Conservation (phyloP, 2,329 filamentous ascomycete genomes). For the Dactylellina cionopaga region DNA sequence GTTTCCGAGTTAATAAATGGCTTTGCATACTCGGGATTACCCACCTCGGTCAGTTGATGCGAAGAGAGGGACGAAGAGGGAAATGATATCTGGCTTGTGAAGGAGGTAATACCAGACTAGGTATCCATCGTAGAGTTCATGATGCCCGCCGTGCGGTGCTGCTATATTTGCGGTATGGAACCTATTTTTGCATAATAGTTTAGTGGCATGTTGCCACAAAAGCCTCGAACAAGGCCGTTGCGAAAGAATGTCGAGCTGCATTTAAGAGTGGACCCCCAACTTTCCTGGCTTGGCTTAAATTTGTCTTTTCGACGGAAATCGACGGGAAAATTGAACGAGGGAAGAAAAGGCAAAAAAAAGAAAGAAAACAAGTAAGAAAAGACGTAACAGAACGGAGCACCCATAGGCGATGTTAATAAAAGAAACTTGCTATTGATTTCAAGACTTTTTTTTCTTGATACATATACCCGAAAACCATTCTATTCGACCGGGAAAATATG, state of each 20-base stretch:
- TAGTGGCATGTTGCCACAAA: slow-evolving; percentile 23
- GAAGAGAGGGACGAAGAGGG: too few species aligned
- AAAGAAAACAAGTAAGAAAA: neutral
- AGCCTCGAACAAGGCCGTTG: slow-evolving; percentile 2
- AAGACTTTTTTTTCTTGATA: slow-evolving; percentile 8
- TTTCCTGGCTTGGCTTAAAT: slow-evolving; percentile 33
- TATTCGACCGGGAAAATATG: slow-evolving; percentile 50
- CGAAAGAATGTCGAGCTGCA: neutral
- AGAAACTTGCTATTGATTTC: slow-evolving; percentile 21
- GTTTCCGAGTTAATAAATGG: slow-evolving; percentile 27
- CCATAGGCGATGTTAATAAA: slow-evolving; percentile 14
- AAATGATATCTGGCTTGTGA: slow-evolving; percentile 12
- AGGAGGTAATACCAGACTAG: slow-evolving; percentile 4
- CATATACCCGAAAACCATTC: slow-evolving; percentile 39
- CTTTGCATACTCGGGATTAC: slow-evolving; percentile 10
- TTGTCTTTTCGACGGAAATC: slow-evolving; percentile 24
- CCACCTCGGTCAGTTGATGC: slow-evolving; percentile 17
- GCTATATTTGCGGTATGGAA: too few species aligned
- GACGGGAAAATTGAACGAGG: slow-evolving; percentile 34
- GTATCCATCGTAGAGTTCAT: too few species aligned
- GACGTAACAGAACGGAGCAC: neutral
- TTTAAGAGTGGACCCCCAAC: slow-evolving; percentile 4
- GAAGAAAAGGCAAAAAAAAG: neutral
- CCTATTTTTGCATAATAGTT: too few species aligned
- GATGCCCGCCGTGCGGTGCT: too few species aligned